Conservation (phyloP, 2,329 filamentous ascomycete species). For the Amesomyces nigricolor region DNA sequence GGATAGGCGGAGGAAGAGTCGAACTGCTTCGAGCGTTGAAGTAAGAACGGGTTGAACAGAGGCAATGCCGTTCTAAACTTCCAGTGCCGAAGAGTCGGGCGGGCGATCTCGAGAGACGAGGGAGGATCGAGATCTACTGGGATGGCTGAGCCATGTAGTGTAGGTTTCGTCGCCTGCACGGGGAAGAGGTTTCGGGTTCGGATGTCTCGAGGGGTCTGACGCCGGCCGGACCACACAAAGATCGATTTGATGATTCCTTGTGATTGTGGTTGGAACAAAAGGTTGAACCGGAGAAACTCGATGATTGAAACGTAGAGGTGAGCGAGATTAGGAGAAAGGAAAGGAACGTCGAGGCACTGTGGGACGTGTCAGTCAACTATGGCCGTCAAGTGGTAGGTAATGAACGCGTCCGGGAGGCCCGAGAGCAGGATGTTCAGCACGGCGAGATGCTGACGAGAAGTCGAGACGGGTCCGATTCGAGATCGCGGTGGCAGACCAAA, state of each 20-base stretch:
- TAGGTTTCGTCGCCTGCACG: conserved; percentile 15
- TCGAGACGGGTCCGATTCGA: not conserved
- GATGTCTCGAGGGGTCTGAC: not conserved
- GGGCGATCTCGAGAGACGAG: conserved; percentile 24
- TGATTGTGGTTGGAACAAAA: not conserved
- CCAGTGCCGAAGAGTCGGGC: conserved; percentile 37
- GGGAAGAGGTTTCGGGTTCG: not conserved
- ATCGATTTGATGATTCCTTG: not conserved
- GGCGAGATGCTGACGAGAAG: too few relatives aligned
- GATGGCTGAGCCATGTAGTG: conserved; percentile 35
- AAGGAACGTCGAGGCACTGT: conserved; percentile 25
- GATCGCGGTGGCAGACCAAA: not conserved
- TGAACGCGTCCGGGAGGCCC: not conserved
- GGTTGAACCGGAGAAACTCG: not conserved
- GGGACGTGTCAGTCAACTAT: not conserved
- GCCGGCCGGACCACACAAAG: conserved; percentile 1
- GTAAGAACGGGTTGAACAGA: conserved; percentile 28
- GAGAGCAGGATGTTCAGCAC: too few relatives aligned
- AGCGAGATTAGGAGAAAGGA: conserved; percentile 17
- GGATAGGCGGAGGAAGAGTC: conserved; percentile 27
- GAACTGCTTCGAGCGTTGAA: conserved; percentile 39
- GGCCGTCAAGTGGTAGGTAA: not conserved
- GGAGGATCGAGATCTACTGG: conserved; percentile 32
- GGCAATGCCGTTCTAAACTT: conserved; percentile 28
- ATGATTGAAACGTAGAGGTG: not conserved